Evolutionary conservation across 192 early-diverging fungal genomes (phyloP), one percentile per base, ranked within the genome.

Genomic region (Gaertneriomyces semiglobifer): DNA sequence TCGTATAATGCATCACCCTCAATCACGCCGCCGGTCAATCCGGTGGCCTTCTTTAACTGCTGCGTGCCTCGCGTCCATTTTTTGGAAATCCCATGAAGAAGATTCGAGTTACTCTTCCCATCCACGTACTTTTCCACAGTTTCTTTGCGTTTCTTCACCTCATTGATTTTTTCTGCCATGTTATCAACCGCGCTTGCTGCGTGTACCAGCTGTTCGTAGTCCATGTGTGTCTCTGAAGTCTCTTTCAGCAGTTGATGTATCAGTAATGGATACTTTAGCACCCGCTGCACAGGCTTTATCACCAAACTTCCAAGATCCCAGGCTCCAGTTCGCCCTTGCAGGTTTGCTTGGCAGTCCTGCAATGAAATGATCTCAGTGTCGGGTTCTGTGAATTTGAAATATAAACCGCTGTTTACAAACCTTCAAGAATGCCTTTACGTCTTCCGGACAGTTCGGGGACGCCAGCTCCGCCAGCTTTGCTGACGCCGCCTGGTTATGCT

Each of bases 201-300:
- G 19, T 59, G 45, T 19, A 71, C 74, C 16, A 90, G 68, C 8
- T 80, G 73, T 44, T 79, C 83, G 66, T 71, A 81, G 60, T 91
- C 88, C 10, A 77, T 69, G 65, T 88, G 83, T 4, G 67, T 61
- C 7, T 77, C 63, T 19, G 77, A 75, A 19, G 87, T 90, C 41
- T 84, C 68, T 48, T 79, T 78, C 54, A 81, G 67, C 10, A 89
- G 79, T 73, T 77, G 72, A 80, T 88, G 86, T 42, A 98, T 76
- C 56, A 98, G 75, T 3, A 98, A 77, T 1, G 95, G 95, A 71
- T 95, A 95, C 74, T 95, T 94, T n/a, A 98, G 77, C n/a, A 98
- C 90, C 41, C 95, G 84, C 74, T 98, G 95, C 7, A 98, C 93
- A 11, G 95, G 95, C 69, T 98, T 98, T 74, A 98, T 93, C 6